These are phyloP conservation scores for Paraphoma sp. DNA, from an alignment of 2,329 filamentous ascomycete genomes.

Conservation along the genomic window DNA sequence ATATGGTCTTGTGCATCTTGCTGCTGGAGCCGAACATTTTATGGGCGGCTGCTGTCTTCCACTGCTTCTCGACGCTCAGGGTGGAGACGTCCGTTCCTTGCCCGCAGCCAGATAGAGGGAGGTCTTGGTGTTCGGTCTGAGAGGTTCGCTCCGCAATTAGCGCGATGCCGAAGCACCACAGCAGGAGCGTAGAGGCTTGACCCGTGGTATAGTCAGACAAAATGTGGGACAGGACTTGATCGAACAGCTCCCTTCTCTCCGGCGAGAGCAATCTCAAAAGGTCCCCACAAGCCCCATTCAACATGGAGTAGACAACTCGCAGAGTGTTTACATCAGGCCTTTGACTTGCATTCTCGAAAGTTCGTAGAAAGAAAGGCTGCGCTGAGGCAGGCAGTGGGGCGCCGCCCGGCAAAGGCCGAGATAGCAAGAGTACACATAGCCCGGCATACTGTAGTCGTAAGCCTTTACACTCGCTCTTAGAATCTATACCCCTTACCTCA, in stretches of 20 bases:
- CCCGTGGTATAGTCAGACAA: conserved; percentile 28
- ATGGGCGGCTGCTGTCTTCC: conserved; percentile 38
- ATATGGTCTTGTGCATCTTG: conserved; percentile 36
- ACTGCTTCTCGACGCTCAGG: conserved; percentile 19
- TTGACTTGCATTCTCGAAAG: conserved; percentile 36
- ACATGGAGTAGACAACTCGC: conserved; percentile 38
- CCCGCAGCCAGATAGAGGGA: neutral
- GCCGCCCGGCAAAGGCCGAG: conserved; percentile 36
- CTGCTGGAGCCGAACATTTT: conserved; percentile 39
- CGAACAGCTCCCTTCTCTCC: conserved; percentile 29
- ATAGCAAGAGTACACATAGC: conserved; percentile 42
- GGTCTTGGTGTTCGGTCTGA: conserved; percentile 2
- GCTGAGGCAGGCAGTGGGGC: conserved; percentile 41
- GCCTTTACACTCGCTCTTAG: neutral
- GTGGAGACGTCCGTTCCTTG: conserved; percentile 3
- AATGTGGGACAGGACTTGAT: conserved; percentile 35
- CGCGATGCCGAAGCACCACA: conserved; percentile 44
- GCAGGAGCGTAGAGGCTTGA: conserved; percentile 34
- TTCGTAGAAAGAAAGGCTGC: conserved; percentile 42
- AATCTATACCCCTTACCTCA: conserved; percentile 26
- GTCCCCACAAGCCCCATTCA: conserved; percentile 45
- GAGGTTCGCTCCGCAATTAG: conserved; percentile 34
- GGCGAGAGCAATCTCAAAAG: conserved; percentile 33
- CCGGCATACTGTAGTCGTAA: conserved; percentile 29
- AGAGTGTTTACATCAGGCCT: conserved; percentile 32